phyloP scores from a whole-genome alignment of 148 eudicot genomes.

The Arbutus unedo region DNA sequence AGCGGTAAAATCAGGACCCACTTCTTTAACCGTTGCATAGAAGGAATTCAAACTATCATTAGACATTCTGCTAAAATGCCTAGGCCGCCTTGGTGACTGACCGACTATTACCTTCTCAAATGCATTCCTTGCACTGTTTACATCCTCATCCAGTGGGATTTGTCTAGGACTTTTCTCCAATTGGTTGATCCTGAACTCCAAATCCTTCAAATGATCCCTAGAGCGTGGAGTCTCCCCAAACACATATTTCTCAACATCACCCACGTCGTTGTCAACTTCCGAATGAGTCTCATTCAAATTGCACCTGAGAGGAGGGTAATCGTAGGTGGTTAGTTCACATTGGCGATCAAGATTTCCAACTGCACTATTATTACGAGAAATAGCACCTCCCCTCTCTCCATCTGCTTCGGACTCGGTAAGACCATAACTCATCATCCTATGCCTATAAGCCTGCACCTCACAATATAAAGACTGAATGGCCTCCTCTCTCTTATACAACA shows the following conservation, averaged over 20 bases:
- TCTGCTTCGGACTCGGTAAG: slow-evolving; percentile 73
- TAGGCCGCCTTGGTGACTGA: slow-evolving; percentile 55
- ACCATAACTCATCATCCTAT: slow-evolving; percentile 78
- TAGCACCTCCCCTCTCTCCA: slow-evolving; percentile 39
- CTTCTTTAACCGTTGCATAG: slow-evolving; percentile 39
- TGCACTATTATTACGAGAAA: slow-evolving; percentile 43
- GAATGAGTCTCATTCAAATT: slow-evolving; percentile 41
- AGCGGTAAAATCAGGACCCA: slow-evolving; percentile 35
- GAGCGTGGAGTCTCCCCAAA: slow-evolving; percentile 65
- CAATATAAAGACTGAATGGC: slow-evolving; percentile 58
- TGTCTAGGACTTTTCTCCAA: slow-evolving; percentile 60
- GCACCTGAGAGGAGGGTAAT: slow-evolving; percentile 80
- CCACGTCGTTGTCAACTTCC: slow-evolving; percentile 50
- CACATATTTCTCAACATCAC: slow-evolving; percentile 67
- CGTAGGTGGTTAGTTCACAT: slow-evolving; percentile 40
- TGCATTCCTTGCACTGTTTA: slow-evolving; percentile 35
- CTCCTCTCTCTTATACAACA: slow-evolving; percentile 69
- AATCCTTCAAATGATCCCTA: slow-evolving; percentile 54
- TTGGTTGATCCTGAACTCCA: slow-evolving; percentile 77
- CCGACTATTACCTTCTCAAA: slow-evolving; percentile 73
- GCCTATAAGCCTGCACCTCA: slow-evolving; percentile 68
- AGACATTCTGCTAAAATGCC: slow-evolving; percentile 47
- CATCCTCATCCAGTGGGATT: slow-evolving; percentile 47
- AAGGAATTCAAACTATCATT: slow-evolving; percentile 48
- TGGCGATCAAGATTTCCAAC: slow-evolving; percentile 33